Base-by-base conservation (phyloP, 768 basidiomycete species). In the Rossbeevera mucosa region DNA sequence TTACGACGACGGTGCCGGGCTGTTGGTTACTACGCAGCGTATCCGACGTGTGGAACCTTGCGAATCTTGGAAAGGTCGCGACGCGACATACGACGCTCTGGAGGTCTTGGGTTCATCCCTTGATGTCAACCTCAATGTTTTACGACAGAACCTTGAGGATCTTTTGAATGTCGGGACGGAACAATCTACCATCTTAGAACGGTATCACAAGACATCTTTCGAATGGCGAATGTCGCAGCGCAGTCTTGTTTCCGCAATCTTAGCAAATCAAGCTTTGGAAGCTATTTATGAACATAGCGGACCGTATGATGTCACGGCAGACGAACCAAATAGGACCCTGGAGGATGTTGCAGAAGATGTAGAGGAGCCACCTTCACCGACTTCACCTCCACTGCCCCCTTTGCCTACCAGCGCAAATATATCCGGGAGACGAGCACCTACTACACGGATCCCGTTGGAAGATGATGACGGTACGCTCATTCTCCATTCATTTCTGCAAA, bases 161-260 rank as follows among this genome's bases (percentile, higher is more conserved):
- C 66, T 78, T 28, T 52, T 75, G 29, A 52, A 50, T 29, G 57
- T 73, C 2, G 75, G 74, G 3, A 63, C 64, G 29, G 76, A 78
- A 53, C 76, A 78, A 54, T 64, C 70, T 2, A 55, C 65, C 12
- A 70, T 73, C 24, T 62, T 73, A 28, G 70, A 71, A 50, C 65
- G 54, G 38, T 72, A 67, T 44, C 68, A 76, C 59, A 69, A 66
- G 41, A 71, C 68, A 7, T 71, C 76, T 0, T 70, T 76, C 36
- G 76, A 78, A 44, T 77, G 74, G 75, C 65, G 77, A 28, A 69
- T 71, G 63, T 78, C 76, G 14, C 75, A 74, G 25, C 67, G 71
- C 24, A 74, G 72, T 51, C 68, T 69, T 25, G 47, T 64, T 24
- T 59, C 71, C 44, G 64, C 59, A 2, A 64, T 68, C 16, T 44